Evolutionary conservation across 2,329 filamentous ascomycete genomes (phyloP).

Genomic region (Myrmaecium sp.): DNA sequence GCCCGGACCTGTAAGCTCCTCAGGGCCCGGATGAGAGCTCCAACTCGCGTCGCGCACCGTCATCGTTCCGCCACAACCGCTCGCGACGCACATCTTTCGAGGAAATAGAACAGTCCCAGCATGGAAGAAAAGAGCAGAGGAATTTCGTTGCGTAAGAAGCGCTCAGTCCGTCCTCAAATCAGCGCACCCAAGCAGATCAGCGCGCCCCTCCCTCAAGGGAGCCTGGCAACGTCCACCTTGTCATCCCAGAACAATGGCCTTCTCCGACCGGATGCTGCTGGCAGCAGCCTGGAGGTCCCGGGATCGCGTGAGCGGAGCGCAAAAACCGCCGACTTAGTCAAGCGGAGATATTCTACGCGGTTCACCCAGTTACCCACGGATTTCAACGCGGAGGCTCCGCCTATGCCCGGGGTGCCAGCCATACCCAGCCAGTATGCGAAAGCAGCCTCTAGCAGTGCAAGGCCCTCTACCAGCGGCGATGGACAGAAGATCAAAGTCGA

Average conservation of each 20-base stretch:
- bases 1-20: no score
- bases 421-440: slow-evolving; percentile 43
- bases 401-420: slow-evolving; percentile 45
- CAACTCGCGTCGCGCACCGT: no score
- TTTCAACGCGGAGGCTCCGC: slow-evolving; percentile 49
- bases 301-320: slow-evolving; percentile 17
- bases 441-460: no score
- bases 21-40: no score
- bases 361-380: slow-evolving; percentile 64
- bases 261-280: slow-evolving; percentile 8
- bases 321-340: slow-evolving; percentile 67
- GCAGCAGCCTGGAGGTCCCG: slow-evolving; percentile 9
- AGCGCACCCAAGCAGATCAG: slow-evolving; percentile 42
- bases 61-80: slow-evolving; percentile 1
- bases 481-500: slow-evolving; percentile 52
- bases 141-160: slow-evolving; percentile 48
- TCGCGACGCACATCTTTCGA: slow-evolving; percentile 6
- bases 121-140: slow-evolving; percentile 32
- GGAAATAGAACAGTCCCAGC: slow-evolving; percentile 15
- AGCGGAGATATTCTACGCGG: slow-evolving; percentile 82
- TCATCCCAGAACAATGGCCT: slow-evolving; percentile 6
- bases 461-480: slow-evolving; percentile 27
- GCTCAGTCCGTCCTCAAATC: slow-evolving; percentile 38
- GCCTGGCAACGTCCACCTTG: slow-evolving; percentile 6
- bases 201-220: slow-evolving; percentile 19